Evolutionary conservation across 345 rosid genomes (phyloP), one percentile per base, ranked within the genome.

Genomic region (Capsella bursapastoris): DNA sequence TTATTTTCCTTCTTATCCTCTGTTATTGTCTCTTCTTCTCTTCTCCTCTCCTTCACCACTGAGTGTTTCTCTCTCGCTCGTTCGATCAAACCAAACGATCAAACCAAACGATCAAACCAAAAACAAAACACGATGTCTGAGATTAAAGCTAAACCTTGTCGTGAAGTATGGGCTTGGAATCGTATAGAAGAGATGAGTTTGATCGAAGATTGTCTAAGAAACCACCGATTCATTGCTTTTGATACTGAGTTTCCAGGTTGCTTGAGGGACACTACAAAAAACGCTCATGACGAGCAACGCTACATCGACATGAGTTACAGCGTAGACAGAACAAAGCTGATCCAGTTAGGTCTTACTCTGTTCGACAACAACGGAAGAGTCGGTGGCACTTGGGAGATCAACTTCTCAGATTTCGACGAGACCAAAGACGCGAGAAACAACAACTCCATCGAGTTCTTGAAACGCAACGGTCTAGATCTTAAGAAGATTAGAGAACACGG

Each of bases 311-410:
- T 74, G 72, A n/a, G 57, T 0, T 74, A 14, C 25, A 74, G 6
- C 7, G 66, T 74, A 1, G 43, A 37, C 7, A 10, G 3, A 4
- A 66, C 78, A 6, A 74, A 66, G 47, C 34, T 74, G 11, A 74
- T 74, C 7, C 66, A 74, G 15, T 57, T 74, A 48, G 72, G 78
- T 1, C 7, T 74, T 3, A 74, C 72, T 15, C 3, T 74, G 41
- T 74, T 66, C 51, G 60, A 74, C 34, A 0, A 0, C 0, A 3
- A 57, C 0, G 41, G 78, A 47, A 56, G 43, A 7, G 27, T 66
- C 11, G 72, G 38, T 0, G 51, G 66, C 0, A 47, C 16, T 4
- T 74, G 78, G 72, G 78, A 74, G 0, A 13, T 57, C 0, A 74
- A 74, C 2, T 74, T 74, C 53, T 16, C 59, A 4, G 66, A 66